Evolutionary conservation across 441 rosid genomes (phyloP).

Genomic region (Geranium incanum): DNA sequence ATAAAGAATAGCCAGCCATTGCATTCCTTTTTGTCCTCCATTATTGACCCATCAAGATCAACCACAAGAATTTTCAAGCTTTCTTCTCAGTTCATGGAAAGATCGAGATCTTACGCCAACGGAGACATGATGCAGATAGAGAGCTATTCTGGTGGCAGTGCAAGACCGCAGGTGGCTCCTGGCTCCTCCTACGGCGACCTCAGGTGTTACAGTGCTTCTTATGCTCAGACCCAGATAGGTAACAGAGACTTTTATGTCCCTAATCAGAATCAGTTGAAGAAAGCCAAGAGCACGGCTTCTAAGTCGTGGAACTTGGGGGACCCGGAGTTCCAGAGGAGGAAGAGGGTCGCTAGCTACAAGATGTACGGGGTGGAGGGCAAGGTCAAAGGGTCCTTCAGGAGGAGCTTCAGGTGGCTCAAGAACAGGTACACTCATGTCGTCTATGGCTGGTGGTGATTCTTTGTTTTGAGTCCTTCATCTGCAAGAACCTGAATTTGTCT

Average conservation of each 20-base stretch:
- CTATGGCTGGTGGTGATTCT: background rate
- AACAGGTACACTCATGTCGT: background rate
- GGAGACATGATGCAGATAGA: background rate
- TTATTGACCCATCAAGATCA: too few relatives aligned
- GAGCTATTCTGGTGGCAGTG: background rate
- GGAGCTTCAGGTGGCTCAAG: background rate
- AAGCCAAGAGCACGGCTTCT: background rate
- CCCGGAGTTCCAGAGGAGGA: background rate
- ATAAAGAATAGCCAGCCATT: too few relatives aligned
- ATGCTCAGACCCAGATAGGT: background rate
- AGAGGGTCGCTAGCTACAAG: constrained; percentile 5
- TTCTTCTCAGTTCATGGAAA: background rate
- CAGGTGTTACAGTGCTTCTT: constrained; percentile 1
- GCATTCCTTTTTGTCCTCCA: too few relatives aligned
- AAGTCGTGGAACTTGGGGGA: background rate
- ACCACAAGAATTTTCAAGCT: background rate
- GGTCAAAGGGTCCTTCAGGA: constrained; percentile 2
- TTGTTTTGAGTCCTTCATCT: too few relatives aligned
- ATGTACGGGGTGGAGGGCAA: constrained; percentile 1
- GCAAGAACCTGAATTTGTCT: too few relatives aligned
- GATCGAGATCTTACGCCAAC: background rate
- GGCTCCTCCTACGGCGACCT: background rate
- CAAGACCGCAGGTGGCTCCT: background rate
- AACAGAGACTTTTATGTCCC: background rate
- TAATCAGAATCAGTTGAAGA: background rate